Conservation (phyloP, 2,329 filamentous ascomycete genomes). For the Stagonosporopsis cucurbitacearum region DNA sequence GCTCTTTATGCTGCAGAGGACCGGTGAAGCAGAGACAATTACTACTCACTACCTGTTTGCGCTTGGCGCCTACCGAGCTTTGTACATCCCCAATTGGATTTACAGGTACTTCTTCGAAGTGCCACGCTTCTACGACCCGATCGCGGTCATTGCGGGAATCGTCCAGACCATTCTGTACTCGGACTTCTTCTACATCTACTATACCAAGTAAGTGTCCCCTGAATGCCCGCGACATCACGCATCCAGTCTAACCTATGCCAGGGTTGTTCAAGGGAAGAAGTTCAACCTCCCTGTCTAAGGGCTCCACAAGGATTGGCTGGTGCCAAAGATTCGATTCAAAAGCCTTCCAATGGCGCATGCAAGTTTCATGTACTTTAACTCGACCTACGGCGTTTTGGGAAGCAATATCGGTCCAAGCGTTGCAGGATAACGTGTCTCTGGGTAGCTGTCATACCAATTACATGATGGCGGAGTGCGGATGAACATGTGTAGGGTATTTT, state of each 20-base stretch:
- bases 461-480: conserved; percentile 8
- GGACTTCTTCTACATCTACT: conserved; percentile 99
- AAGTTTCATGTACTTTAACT: conserved; percentile 20
- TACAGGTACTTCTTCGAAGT: conserved; percentile 84
- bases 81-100: conserved; percentile 99
- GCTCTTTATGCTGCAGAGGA: conserved; percentile 97
- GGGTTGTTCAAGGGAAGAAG: conserved; percentile 61
- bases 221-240: background rate
- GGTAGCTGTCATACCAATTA: conserved; percentile 11
- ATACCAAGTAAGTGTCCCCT: conserved; percentile 73
- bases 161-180: conserved; percentile 95
- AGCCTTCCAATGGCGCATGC: conserved; percentile 7
- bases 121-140: conserved; percentile 74
- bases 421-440: background rate
- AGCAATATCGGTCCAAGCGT: conserved; percentile 1
- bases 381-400: conserved; percentile 15
- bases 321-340: conserved; percentile 2
- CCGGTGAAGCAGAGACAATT: conserved; percentile 98
- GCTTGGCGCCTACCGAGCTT: conserved; percentile 84
- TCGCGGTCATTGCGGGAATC: conserved; percentile 86
- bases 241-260: conserved; percentile 31
- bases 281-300: conserved; percentile 60
- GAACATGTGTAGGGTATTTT: background rate
- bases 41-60: conserved; percentile 98
- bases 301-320: background rate